Evolutionary conservation across 371 early-diverging fungal species (phyloP), one percentile per base, ranked within the genome.

Genomic region (Capillidium heterosporum): DNA sequence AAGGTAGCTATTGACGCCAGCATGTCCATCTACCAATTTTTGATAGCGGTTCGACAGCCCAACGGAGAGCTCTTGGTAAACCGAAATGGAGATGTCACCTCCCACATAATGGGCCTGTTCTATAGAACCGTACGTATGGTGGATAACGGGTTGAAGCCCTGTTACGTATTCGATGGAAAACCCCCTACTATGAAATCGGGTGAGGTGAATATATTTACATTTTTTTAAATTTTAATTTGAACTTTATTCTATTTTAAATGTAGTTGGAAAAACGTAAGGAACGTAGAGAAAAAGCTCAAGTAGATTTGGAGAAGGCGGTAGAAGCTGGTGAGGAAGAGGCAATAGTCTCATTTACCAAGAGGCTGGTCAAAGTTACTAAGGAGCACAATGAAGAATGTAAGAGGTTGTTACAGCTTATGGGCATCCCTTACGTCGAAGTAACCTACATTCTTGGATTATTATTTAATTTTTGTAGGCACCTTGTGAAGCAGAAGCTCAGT

Each of bases 401-500:
- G 64, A 77, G 78, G 51, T 64, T 99, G 23, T 71, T 99, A 23
- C 76, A 71, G 55, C 68, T 91, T n/a, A 94, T 99, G 91, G 98
- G 99, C 15, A 84, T 99, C 39, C 99, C 99, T 1, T 90, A 82
- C 67, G 75, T 95, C 2, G 89, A 86, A 61, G 75, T 72, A 65
- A 48, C 35, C 2, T 23, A 21, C 35, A 26, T 11, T 15, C 19
- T 58, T 24, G 2, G 19, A 5, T 17, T 0, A 27, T 19, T 21
- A 28, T 29, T 0, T 46, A 13, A 29, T 32, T 10, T 47, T 27
- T 23, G 35, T 57, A 85, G 67, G 99, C 99, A 2, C 98, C 98
- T 5, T 88, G 93, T 65, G 99, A 99, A 73, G 99, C 99, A 2
- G 99, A 99, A 66, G 99, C 99, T 1, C 97, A 95, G 66, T 98